phyloP scores from a whole-genome alignment of 2,329 filamentous ascomycete genomes.

The Ceratocystis cubensis region DNA sequence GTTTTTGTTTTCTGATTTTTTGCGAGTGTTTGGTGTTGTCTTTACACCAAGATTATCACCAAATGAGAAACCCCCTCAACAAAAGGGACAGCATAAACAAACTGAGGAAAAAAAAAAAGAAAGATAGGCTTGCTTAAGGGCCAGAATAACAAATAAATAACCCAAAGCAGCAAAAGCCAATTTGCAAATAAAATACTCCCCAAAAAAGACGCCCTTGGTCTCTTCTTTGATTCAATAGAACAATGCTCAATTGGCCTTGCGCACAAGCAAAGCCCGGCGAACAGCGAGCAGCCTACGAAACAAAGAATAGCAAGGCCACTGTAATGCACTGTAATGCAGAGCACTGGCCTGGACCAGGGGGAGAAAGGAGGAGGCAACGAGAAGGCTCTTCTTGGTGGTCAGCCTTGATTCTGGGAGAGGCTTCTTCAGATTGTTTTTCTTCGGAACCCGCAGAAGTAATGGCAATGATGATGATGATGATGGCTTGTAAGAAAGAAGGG shows the following conservation, averaged over 20 bases:
- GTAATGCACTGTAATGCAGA: slow-evolving; percentile 9
- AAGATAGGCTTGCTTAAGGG: slow-evolving; percentile 6
- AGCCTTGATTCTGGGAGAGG: not conserved
- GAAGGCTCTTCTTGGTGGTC: not conserved
- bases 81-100: not conserved
- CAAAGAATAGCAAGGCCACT: not conserved
- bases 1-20: not conserved
- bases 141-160: slow-evolving; percentile 20
- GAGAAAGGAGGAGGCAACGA: not conserved
- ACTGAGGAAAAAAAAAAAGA: not conserved
- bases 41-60: not conserved
- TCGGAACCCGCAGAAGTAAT: not conserved
- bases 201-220: not conserved
- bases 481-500: not conserved
- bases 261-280: not conserved
- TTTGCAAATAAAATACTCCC: slow-evolving; percentile 7
- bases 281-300: not conserved
- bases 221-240: not conserved
- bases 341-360: slow-evolving; percentile 7
- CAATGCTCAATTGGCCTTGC: not conserved
- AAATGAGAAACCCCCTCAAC: not conserved
- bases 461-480: not conserved
- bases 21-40: not conserved
- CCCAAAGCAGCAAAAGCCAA: slow-evolving; percentile 14
- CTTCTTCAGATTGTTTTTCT: not conserved